Conservation (phyloP, 2,329 filamentous ascomycete genomes). For the Xylaria sp. region DNA sequence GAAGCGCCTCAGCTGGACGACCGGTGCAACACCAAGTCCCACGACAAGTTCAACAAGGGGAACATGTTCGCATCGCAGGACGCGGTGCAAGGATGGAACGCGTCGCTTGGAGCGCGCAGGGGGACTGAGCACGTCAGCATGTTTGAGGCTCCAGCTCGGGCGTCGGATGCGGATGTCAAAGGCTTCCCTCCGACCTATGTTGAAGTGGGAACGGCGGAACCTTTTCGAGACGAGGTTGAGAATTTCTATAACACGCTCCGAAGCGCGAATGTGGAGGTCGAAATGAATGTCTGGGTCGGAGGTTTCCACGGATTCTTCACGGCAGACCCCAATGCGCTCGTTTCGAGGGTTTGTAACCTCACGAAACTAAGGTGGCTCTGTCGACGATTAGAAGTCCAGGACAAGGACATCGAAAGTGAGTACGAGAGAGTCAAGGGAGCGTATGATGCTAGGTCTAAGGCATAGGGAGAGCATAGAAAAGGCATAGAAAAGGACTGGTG, state of each 20-base stretch:
- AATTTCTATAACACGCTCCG: slow-evolving; percentile 24
- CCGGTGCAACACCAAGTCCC: slow-evolving; percentile 31
- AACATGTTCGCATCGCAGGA: slow-evolving; percentile 39
- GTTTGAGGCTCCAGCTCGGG: slow-evolving; percentile 38
- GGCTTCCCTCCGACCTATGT: slow-evolving; percentile 36
- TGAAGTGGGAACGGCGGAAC: slow-evolving; percentile 35
- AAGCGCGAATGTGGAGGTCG: slow-evolving; percentile 30
- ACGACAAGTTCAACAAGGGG: slow-evolving; percentile 30
- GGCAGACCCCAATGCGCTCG: slow-evolving; percentile 27
- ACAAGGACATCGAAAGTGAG: slow-evolving; percentile 15
- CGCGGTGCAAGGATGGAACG: slow-evolving; percentile 31
- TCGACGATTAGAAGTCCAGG: slow-evolving; percentile 11
- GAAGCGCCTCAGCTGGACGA: slow-evolving; percentile 40
- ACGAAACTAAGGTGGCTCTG: slow-evolving; percentile 34
- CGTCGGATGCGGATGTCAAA: slow-evolving; percentile 23
- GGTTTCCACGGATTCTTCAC: slow-evolving; percentile 39
- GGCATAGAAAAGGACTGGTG: not conserved
- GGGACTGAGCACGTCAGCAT: slow-evolving; percentile 27
- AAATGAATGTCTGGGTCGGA: slow-evolving; percentile 29
- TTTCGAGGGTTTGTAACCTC: slow-evolving; percentile 32
- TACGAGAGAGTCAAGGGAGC: slow-evolving; percentile 14
- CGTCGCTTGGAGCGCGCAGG: slow-evolving; percentile 30
- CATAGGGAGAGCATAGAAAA: not conserved
- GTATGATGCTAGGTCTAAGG: slow-evolving; percentile 15
- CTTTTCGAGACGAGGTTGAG: slow-evolving; percentile 34